Evolutionary conservation across 2,329 filamentous ascomycete species (phyloP), one percentile per base, ranked within the genome.

Genomic region (Ophiosphaerella herpotricha): DNA sequence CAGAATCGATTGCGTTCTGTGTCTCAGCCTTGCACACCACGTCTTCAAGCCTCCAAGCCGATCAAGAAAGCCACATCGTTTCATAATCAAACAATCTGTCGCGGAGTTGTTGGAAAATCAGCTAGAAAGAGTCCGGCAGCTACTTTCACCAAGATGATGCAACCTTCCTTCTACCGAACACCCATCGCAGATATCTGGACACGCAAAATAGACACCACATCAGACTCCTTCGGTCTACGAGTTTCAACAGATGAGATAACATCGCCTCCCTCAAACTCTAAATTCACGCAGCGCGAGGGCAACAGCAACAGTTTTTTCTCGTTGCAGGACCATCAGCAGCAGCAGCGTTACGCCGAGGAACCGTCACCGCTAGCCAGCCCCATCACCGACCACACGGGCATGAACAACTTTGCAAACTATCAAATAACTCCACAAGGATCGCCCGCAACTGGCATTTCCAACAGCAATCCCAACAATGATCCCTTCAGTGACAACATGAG

Each of bases 121-220:
- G 38, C 47, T 2, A 68, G 57, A 39, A 69, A 59, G 36, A 48
- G 58, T 21, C 46, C 57, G 3, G 43, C 50, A 13, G 48, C 59
- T 38, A 49, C 47, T 29, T 61, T 78, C 74, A 38, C 78, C 37
- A 82, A 78, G 61, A 80, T 84, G 77, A 82, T 82, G 77, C 80
- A 77, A 59, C 76, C 81, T 35, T 78, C 78, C 18, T 76, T 78
- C 48, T 75, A 74, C 56, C 72, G 72, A 11, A 58, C 71, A 18
- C 71, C 71, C 52, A 77, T 74, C 70, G 76, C 70, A 67, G 77
- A 74, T 62, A 75, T 66, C 67, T 85, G 83, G 82, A 74, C 77
- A 34, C 77, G 81, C 57, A 78, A 80, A 50, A 74, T 83, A 38
- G 77, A 74, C 36, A 54, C 61, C 31, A 59, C 67, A 46, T 58